phyloP scores from a whole-genome alignment of 1,284 basidiomycete species.

The Tilletiopsis washingtonensis region DNA sequence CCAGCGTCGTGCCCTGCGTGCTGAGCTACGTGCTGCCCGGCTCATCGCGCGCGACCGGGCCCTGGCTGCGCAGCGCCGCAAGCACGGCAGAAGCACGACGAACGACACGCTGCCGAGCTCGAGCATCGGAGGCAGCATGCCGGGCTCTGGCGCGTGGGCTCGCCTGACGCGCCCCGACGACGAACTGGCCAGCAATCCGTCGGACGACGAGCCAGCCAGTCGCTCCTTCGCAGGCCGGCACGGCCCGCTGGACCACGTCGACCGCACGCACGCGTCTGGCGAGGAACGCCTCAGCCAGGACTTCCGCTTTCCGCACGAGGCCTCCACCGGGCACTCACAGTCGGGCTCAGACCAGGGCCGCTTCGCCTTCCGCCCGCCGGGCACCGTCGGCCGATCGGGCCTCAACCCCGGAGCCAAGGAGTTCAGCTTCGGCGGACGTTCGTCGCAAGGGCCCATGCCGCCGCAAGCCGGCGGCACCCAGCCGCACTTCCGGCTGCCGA shows the following conservation, averaged over 20 bases:
- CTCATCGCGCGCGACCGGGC: background rate
- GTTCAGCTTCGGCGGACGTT: slow-evolving; percentile 21
- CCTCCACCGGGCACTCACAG: background rate
- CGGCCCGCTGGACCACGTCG: slow-evolving; percentile 4
- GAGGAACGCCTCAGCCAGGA: slow-evolving; percentile 17
- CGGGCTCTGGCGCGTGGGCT: no score
- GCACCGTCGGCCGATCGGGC: slow-evolving; percentile 14
- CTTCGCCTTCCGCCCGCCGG: background rate
- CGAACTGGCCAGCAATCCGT: slow-evolving; percentile 30
- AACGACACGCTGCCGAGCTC: slow-evolving; percentile 30
- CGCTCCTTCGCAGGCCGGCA: no score
- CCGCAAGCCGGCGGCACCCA: background rate
- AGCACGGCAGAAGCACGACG: slow-evolving; percentile 17
- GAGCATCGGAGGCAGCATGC: background rate
- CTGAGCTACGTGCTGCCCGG: slow-evolving; percentile 8
- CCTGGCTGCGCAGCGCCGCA: slow-evolving; percentile 5
- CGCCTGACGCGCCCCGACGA: no score
- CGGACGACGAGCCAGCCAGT: slow-evolving; percentile 26
- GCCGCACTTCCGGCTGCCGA: slow-evolving; percentile 29
- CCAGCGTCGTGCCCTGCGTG: slow-evolving; percentile 17
- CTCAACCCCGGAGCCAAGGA: slow-evolving; percentile 29
- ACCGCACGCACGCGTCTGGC: background rate
- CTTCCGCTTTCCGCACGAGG: slow-evolving; percentile 20
- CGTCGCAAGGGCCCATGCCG: background rate
- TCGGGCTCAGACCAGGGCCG: background rate